Base-by-base conservation (phyloP, 129 eudicot genomes). In the Sambucus nigra region DNA sequence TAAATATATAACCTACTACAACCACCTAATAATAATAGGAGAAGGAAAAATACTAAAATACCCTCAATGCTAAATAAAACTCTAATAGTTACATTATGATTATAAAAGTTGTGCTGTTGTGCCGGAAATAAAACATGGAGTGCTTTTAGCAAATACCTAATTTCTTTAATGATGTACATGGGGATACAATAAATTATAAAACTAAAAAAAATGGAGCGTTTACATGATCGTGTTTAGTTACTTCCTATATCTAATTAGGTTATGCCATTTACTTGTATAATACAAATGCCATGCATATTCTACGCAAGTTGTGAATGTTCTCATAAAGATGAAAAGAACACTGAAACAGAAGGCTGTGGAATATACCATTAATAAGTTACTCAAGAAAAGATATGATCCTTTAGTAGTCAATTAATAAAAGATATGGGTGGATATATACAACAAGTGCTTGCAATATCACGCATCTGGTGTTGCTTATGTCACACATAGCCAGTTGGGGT, bases 281-380 rank as follows among this genome's bases (percentile, higher is more conserved):
- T 3, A 7, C 2, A 35, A 35, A 35, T 35, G 42, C 42, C 42
- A 35, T 8, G 42, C 42, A 35, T 15, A 7, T 35, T 49, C 32
- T 21, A 49, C 15, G 54, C 54, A 49, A 23, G 54, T 49, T 49
- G 54, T 12, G 18, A 22, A 49, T 24, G 54, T 49, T 49, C 54
- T 11, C 13, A 5, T 10, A 13, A 49, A 49, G n/a, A n/a, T n/a
- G n/a, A 49, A 49, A 10, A 4, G 5, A 31, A 25, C 22, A 19
- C 26, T 25, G 9, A 49, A 49, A 9, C 10, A 21, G 24, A 49
- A 23, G 18, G 54, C 5, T 9, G 6, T 10, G 53, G 54, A 0
- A 11, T 23, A 49, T 49, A 49, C 48, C 21, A 14, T 3, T 42
- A 42, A n/a, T 2, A 40, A 40, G 46, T 2, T 2, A 40, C 46